Conservation (phyloP, 805 yeast genomes). For the Cyberlindnera euphorbiae region DNA sequence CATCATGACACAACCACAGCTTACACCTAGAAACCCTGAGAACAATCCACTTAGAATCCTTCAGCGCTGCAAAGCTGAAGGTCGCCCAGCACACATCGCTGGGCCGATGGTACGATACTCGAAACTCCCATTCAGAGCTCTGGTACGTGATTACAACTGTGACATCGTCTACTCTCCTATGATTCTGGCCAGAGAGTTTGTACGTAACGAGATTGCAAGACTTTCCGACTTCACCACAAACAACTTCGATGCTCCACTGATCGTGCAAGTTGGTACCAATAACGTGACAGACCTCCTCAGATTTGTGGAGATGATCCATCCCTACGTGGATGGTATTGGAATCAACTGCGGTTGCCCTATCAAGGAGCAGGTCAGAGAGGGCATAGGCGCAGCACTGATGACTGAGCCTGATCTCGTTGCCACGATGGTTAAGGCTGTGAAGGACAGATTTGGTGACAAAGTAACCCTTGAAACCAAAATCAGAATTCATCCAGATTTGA, state of each 20-base stretch:
- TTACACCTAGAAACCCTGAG: conserved; percentile 32
- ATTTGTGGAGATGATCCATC: conserved; percentile 84
- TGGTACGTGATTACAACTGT: conserved; percentile 64
- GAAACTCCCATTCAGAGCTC: conserved; percentile 83
- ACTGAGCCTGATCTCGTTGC: conserved; percentile 75
- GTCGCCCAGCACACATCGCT: conserved; percentile 57
- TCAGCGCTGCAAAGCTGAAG: conserved; percentile 39
- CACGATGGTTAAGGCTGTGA: conserved; percentile 79
- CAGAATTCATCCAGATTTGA: conserved; percentile 72
- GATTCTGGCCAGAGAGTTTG: conserved; percentile 95
- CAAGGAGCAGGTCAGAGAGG: conserved; percentile 89
- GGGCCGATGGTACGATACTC: conserved; percentile 99
- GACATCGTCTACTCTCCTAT: conserved; percentile 93
- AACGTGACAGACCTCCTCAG: conserved; percentile 76
- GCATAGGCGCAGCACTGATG: conserved; percentile 96
- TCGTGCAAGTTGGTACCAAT: conserved; percentile 89
- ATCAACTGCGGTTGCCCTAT: conserved; percentile 98
- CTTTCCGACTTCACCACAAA: conserved; percentile 82
- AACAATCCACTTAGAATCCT: conserved; percentile 53
- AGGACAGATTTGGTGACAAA: conserved; percentile 61
- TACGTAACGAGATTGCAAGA: conserved; percentile 76
- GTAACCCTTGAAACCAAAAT: conserved; percentile 90
- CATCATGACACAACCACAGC: conserved; percentile 7
- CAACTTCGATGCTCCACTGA: conserved; percentile 58
- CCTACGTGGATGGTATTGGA: conserved; percentile 90